phyloP scores from a whole-genome alignment of 768 basidiomycete species.

The Collybia nuda region DNA sequence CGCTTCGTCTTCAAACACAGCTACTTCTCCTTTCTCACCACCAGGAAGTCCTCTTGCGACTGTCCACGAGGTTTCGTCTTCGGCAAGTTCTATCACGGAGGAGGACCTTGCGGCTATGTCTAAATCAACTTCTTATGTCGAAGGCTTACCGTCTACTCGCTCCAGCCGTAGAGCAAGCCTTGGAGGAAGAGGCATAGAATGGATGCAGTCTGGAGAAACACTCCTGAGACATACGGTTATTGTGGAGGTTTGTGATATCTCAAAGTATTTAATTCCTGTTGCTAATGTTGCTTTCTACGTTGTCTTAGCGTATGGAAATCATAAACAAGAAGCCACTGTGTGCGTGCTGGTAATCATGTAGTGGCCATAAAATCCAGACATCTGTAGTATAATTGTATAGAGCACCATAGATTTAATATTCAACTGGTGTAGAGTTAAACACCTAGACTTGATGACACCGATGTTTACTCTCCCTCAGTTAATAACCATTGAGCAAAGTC shows the following conservation, averaged over 20 bases:
- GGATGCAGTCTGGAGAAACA: constrained; percentile 41
- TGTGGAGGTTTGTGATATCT: constrained; percentile 55
- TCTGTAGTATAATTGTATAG: constrained; percentile 18
- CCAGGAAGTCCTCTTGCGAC: constrained; percentile 61
- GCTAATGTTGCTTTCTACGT: neutral
- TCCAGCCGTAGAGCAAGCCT: constrained; percentile 31
- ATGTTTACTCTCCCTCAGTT: constrained; percentile 65
- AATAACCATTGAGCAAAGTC: constrained; percentile 88
- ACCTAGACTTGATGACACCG: neutral
- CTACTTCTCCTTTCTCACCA: constrained; percentile 51
- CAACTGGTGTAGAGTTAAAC: neutral
- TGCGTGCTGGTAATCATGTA: constrained; percentile 59
- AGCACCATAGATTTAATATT: constrained; percentile 3
- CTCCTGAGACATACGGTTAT: constrained; percentile 60
- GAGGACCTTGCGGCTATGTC: constrained; percentile 75
- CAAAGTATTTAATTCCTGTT: neutral
- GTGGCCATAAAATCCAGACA: constrained; percentile 13
- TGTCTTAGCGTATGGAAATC: constrained; percentile 66
- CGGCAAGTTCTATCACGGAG: constrained; percentile 58
- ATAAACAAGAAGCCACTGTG: constrained; percentile 69
- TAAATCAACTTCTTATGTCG: constrained; percentile 73
- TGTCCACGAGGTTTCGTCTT: constrained; percentile 55
- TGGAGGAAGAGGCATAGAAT: constrained; percentile 38
- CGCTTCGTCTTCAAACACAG: constrained; percentile 28
- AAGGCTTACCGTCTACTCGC: constrained; percentile 39